Conservation (phyloP, 805 yeast species). For the Tetrapisispora iriomotensis region DNA sequence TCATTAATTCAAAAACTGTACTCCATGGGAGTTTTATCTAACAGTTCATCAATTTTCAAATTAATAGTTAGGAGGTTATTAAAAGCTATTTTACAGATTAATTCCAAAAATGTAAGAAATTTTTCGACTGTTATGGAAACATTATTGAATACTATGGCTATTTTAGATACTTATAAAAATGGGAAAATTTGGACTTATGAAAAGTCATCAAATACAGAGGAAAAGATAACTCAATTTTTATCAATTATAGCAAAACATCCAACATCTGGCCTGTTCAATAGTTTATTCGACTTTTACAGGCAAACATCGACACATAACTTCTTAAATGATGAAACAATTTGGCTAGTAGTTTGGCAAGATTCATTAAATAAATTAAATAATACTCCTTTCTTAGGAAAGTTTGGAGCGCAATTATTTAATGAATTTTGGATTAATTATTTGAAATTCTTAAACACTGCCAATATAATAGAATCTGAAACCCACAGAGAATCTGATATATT, state of each 20-base stretch:
- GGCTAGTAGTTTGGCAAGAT: constrained; percentile 23
- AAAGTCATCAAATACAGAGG: constrained; percentile 33
- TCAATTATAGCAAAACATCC: constrained; percentile 47
- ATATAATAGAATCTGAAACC: not conserved
- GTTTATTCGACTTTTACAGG: constrained; percentile 16
- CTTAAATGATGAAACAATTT: constrained; percentile 16
- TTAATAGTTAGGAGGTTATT: constrained; percentile 25
- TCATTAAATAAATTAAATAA: constrained; percentile 21
- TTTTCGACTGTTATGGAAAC: constrained; percentile 40
- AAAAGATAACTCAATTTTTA: constrained; percentile 38
- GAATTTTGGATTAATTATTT: constrained; percentile 27
- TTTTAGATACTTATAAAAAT: constrained; percentile 37
- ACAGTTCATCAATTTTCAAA: constrained; percentile 26
- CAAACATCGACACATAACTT: constrained; percentile 9
- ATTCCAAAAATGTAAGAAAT: constrained; percentile 30
- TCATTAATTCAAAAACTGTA: constrained; percentile 30
- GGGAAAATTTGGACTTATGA: constrained; percentile 45
- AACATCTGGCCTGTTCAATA: constrained; percentile 38
- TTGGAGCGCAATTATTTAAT: constrained; percentile 23
- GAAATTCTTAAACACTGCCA: constrained; percentile 3
- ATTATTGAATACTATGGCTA: constrained; percentile 38
- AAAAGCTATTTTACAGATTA: constrained; percentile 27
- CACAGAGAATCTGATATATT: constrained; percentile 7
- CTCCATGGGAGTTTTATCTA: constrained; percentile 10
- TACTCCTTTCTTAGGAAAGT: constrained; percentile 25